Percentiles rank a stretch among this genome's conserved stretches.
Conservation (phyloP, 1,284 basidiomycete species). For the Tranzscheliella williamsii region DNA sequence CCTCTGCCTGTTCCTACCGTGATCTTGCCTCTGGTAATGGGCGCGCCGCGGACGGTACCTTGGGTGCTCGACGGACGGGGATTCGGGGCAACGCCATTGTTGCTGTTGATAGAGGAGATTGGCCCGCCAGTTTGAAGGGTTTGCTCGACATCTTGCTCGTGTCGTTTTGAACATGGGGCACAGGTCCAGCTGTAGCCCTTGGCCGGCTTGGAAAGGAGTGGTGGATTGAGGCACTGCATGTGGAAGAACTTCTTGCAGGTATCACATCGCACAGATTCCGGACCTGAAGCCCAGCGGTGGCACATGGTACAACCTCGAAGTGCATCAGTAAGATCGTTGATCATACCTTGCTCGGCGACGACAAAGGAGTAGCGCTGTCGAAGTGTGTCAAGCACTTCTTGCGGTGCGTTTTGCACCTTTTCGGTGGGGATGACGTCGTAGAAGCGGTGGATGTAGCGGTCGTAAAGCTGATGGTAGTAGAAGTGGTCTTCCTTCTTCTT, state of each 20-base stretch:
- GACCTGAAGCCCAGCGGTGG: constrained; percentile 72
- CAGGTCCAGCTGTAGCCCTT: constrained; percentile 98
- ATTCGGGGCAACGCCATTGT: constrained; percentile 5
- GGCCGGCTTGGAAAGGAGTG: constrained; percentile 89
- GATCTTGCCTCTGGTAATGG: constrained; percentile 5
- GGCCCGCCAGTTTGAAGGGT: constrained; percentile 27
- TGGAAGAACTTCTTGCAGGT: constrained; percentile 92
- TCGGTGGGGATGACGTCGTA: constrained; percentile 90
- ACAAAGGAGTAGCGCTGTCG: constrained; percentile 88
- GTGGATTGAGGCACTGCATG: constrained; percentile 90
- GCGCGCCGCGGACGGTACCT: constrained; percentile 1
- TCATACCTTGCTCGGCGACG: constrained; percentile 87
- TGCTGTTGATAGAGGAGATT: constrained; percentile 10
- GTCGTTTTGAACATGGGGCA: constrained; percentile 82
- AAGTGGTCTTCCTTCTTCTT: constrained; percentile 92
- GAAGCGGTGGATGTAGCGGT: constrained; percentile 96
- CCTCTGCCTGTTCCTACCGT: constrained; percentile 8
- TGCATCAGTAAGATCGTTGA: constrained; percentile 83
- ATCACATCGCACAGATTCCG: constrained; percentile 87
- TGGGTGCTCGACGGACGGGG: background rate
- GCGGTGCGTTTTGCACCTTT: constrained; percentile 75
- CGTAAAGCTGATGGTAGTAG: constrained; percentile 90
- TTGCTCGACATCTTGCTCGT: constrained; percentile 80
- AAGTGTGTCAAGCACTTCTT: constrained; percentile 63
- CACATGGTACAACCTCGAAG: constrained; percentile 85